phyloP scores from a whole-genome alignment of 148 eudicot genomes.

The Silene conica region DNA sequence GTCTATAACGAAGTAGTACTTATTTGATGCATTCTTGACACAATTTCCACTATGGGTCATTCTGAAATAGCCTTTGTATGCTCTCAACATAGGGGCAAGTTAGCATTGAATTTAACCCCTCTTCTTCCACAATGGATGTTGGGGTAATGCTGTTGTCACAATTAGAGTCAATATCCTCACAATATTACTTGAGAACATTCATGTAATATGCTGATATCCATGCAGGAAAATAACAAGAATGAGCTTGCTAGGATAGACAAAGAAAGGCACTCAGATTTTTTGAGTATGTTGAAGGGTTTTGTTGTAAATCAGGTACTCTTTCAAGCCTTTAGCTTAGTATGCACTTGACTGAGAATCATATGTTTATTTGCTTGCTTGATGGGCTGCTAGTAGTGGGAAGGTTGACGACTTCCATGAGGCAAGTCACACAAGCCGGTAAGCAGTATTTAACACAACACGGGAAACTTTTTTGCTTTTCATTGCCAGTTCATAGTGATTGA shows the following conservation, averaged over 20 bases:
- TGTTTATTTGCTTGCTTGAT: background rate
- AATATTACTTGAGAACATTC: background rate
- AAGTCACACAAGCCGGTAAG: background rate
- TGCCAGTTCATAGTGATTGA: background rate
- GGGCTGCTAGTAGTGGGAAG: background rate
- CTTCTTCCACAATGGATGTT: background rate
- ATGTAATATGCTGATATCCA: background rate
- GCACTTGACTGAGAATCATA: background rate
- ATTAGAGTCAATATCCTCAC: background rate
- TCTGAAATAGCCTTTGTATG: background rate
- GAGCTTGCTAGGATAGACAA: conserved; percentile 80
- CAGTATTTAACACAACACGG: background rate
- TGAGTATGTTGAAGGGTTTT: conserved; percentile 93
- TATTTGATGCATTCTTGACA: background rate
- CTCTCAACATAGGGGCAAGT: background rate
- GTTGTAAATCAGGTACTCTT: conserved; percentile 80
- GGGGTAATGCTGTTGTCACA: background rate
- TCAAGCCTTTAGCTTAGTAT: background rate
- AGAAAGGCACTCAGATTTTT: conserved; percentile 75
- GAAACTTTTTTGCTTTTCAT: background rate
- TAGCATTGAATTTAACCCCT: background rate
- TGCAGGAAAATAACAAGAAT: conserved; percentile 88
- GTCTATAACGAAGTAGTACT: too few relatives aligned
- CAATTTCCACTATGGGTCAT: background rate
- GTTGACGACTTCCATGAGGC: background rate